These are phyloP conservation scores for Eucalyptus sp. DNA, from an alignment of 345 rosid genomes.

Conservation along the genomic window DNA sequence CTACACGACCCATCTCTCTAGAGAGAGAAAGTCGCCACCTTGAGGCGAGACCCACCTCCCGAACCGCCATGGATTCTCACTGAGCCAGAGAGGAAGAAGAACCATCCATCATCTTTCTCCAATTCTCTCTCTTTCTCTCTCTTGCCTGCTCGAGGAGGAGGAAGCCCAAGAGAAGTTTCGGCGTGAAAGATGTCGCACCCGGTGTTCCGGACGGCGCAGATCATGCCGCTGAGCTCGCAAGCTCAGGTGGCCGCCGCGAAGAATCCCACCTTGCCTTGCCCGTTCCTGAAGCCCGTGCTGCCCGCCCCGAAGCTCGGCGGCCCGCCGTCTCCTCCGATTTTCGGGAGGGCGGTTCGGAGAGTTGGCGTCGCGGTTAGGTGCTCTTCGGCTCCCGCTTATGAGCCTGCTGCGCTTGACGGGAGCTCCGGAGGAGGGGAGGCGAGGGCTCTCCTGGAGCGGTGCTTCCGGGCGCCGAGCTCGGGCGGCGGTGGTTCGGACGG, in stretches of 20 bases:
- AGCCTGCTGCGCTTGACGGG: background rate
- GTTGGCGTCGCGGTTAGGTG: background rate
- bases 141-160: background rate
- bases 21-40: background rate
- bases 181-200: background rate
- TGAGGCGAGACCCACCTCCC: background rate
- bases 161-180: background rate
- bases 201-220: background rate
- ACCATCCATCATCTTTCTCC: background rate
- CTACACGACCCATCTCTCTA: background rate
- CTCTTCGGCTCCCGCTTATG: background rate
- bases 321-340: background rate
- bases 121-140: background rate
- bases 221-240: background rate
- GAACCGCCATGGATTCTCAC: background rate
- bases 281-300: background rate
- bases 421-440: background rate
- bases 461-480: constrained; percentile 30
- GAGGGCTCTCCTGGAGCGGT: constrained; percentile 36
- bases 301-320: background rate
- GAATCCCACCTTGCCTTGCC: background rate
- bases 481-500: constrained; percentile 15
- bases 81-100: background rate
- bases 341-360: constrained; percentile 18
- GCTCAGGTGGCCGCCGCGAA: background rate